These are phyloP conservation scores for Thermothielavioides terrestris DNA, from an alignment of 495 filamentous ascomycete species.

Conservation along the genomic window DNA sequence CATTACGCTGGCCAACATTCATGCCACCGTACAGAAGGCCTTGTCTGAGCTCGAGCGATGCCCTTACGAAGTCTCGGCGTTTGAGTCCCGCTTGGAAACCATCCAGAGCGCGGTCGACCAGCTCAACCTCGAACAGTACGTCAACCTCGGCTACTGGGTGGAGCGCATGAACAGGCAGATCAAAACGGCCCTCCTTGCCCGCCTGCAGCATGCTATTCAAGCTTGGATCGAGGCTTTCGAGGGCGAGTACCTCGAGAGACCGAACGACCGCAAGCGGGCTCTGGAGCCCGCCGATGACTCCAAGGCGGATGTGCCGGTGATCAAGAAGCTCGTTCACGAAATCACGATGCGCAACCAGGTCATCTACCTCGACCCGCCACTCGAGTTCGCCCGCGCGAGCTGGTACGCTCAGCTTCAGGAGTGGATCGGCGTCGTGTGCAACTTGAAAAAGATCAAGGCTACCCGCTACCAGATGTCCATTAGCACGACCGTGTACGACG, in stretches of 20 bases:
- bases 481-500: slow-evolving; percentile 51
- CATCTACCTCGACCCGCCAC: slow-evolving; percentile 86
- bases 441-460: slow-evolving; percentile 83
- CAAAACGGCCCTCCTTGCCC: slow-evolving; percentile 61
- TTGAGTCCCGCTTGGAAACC: slow-evolving; percentile 68
- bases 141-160: slow-evolving; percentile 86
- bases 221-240: slow-evolving; percentile 81
- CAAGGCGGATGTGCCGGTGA: slow-evolving; percentile 44
- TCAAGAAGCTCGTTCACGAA: slow-evolving; percentile 72
- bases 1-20: slow-evolving; percentile 62
- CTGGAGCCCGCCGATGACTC: slow-evolving; percentile 28
- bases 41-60: slow-evolving; percentile 77
- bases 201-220: slow-evolving; percentile 70
- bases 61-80: slow-evolving; percentile 64
- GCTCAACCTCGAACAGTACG: slow-evolving; percentile 88
- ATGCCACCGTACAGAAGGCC: slow-evolving; percentile 74
- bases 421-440: slow-evolving; percentile 89
- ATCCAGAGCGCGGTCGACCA: slow-evolving; percentile 90
- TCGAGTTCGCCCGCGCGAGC: slow-evolving; percentile 83
- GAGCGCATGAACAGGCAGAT: slow-evolving; percentile 74
- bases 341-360: slow-evolving; percentile 94
- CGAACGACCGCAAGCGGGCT: slow-evolving; percentile 36
- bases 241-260: slow-evolving; percentile 46
- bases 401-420: slow-evolving; percentile 90
- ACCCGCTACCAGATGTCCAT: slow-evolving; percentile 87